Base-by-base conservation (phyloP, 2,329 filamentous ascomycete species). In the Neofusicoccum cordaticola region DNA sequence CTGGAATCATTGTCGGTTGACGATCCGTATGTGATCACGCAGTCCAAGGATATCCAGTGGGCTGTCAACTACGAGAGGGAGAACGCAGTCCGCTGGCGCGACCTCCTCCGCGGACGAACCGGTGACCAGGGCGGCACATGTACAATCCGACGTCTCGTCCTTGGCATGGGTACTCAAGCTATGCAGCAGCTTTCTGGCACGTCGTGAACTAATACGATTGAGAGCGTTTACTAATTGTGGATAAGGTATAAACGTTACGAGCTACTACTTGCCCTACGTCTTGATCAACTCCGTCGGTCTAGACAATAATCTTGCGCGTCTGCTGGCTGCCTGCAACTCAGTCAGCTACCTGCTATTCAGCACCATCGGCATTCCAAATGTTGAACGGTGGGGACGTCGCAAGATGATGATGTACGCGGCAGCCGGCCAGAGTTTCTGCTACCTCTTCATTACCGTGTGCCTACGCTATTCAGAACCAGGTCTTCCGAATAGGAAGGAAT, bases 391-490 rank as follows among this genome's bases (percentile, higher is more conserved):
- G 67, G 86, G 85, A 17, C 81, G 85, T 4, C 78, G 86, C 8
- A 86, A 85, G 70, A 78, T 88, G 72, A 85, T 88, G 81, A 81
- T 88, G 71, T 86, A 82, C 69, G 81, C 83, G 1, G 81, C 83
- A 0, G 76, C 79, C 1, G 83, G 83, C 1, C 84, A 86, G 72
- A 80, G 77, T 64, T 74, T 84, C 58, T 85, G 81, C 67, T 86
- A 83, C 66, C 66, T 81, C 6, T 74, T 83, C 67, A 84, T 85
- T 69, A 84, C 82, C 0, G 74, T 84, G 13, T 78, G 82, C n/a
- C 74, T 85, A 7, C 73, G 78, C 1, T 81, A 78, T 66, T 78
- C 77, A 63, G 76, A 79, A 66, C 56, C 53, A 1, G 37, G 47
- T 27, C 42, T 51, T 35, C 65, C 69, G 1, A 69, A 66, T 1